Conservation (phyloP, 2,329 filamentous ascomycete genomes). For the Talaromyces sp. region DNA sequence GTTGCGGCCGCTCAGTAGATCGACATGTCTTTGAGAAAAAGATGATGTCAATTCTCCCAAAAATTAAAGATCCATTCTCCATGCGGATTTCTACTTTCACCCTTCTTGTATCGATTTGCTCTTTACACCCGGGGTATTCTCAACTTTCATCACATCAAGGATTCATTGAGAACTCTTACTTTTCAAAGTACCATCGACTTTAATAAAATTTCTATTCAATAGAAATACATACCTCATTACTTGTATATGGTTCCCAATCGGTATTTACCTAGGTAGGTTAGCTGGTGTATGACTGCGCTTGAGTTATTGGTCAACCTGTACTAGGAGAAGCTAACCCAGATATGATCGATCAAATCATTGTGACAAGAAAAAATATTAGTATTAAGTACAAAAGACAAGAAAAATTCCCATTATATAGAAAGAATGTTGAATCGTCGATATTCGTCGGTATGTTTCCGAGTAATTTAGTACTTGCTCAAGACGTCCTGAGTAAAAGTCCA, state of each 20-base stretch:
- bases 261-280: neutral
- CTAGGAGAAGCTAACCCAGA: neutral
- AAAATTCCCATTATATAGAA: neutral
- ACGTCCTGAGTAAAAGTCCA: constrained; percentile 13
- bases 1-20: constrained; percentile 16
- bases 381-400: neutral
- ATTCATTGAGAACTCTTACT: neutral
- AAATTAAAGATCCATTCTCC: neutral
- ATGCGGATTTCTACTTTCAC: neutral
- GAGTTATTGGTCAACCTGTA: no score
- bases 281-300: no score
- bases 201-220: neutral
- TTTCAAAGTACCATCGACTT: neutral
- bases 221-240: neutral
- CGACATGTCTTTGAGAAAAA: no score
- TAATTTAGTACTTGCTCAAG: constrained; percentile 2
- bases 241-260: neutral
- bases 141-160: neutral
- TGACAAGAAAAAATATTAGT: neutral
- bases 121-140: neutral
- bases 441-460: neutral
- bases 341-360: neutral
- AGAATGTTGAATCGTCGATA: neutral
- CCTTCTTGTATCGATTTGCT: neutral
- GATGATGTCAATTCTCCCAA: no score